These are phyloP conservation scores for Phialocephala subalpina DNA, from an alignment of 2,329 filamentous ascomycete genomes.

Conservation along the genomic window DNA sequence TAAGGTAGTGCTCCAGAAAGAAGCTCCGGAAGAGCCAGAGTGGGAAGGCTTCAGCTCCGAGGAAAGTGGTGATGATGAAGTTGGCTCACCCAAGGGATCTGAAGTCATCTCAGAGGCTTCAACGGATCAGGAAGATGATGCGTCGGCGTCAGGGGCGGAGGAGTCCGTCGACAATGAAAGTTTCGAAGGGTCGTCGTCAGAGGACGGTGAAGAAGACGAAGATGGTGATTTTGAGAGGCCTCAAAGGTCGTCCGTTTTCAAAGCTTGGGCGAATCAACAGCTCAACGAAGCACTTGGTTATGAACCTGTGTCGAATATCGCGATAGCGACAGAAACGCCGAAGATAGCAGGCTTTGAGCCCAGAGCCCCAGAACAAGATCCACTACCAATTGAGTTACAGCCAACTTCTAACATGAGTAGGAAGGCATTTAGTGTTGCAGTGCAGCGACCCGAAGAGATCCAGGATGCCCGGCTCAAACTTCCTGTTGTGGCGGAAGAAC, in stretches of 20 bases:
- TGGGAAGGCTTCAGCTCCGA: slow-evolving; percentile 70
- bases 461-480: slow-evolving; percentile 81
- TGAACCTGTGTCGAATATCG: slow-evolving; percentile 51
- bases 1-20: slow-evolving; percentile 59
- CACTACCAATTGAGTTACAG: slow-evolving; percentile 71
- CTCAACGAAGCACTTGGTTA: slow-evolving; percentile 84
- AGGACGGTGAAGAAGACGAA: slow-evolving; percentile 39
- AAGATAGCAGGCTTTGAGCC: slow-evolving; percentile 70
- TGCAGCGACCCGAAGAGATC: slow-evolving; percentile 75
- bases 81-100: slow-evolving; percentile 41
- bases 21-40: slow-evolving; percentile 56
- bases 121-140: slow-evolving; percentile 42
- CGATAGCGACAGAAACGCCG: slow-evolving; percentile 52
- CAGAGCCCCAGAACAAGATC: slow-evolving; percentile 73
- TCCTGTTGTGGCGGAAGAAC: slow-evolving; percentile 93
- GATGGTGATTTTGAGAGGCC: slow-evolving; percentile 45
- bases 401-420: slow-evolving; percentile 65
- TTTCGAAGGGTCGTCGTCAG: slow-evolving; percentile 34
- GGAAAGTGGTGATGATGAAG: slow-evolving; percentile 44
- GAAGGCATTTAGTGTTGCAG: slow-evolving; percentile 78
- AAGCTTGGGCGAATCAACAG: slow-evolving; percentile 88
- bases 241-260: slow-evolving; percentile 75
- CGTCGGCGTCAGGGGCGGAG: slow-evolving; percentile 31
- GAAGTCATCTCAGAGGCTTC: slow-evolving; percentile 42
- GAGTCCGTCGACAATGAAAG: slow-evolving; percentile 36